A percentile compares a stretch with the other conserved stretches of the same genome.
These are phyloP conservation scores for Hericium coralloides DNA, from an alignment of 768 basidiomycete genomes.

Conservation along the genomic window DNA sequence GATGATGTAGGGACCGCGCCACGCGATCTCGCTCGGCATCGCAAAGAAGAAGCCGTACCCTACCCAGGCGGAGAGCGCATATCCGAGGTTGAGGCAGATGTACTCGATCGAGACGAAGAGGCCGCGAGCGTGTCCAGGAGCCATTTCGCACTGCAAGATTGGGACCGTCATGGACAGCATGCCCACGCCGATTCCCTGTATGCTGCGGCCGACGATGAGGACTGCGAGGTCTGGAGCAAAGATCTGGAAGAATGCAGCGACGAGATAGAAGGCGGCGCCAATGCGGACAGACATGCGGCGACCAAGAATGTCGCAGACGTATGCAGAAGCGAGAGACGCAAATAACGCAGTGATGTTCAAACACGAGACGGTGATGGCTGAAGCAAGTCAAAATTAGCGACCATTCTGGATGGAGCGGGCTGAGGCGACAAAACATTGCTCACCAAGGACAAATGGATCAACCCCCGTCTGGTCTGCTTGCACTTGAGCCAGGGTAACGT, in stretches of 20 bases:
- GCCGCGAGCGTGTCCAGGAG: constrained; percentile 30
- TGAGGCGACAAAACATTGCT: background rate
- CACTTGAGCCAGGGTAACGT: constrained; percentile 36
- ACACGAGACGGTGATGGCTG: constrained; percentile 42
- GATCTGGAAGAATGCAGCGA: constrained; percentile 42
- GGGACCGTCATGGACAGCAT: constrained; percentile 23
- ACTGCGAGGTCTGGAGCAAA: constrained; percentile 41
- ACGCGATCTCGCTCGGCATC: constrained; percentile 37
- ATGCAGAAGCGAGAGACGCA: constrained; percentile 36
- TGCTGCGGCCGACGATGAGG: constrained; percentile 55
- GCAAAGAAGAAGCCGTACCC: constrained; percentile 42
- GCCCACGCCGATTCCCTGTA: constrained; percentile 73
- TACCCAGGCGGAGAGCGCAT: constrained; percentile 40
- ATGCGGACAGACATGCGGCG: constrained; percentile 42
- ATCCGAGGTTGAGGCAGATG: constrained; percentile 41
- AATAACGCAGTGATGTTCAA: constrained; percentile 42
- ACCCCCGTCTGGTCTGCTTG: constrained; percentile 35
- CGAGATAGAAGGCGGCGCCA: constrained; percentile 38
- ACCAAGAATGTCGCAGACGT: constrained; percentile 41
- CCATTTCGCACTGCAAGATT: constrained; percentile 14
- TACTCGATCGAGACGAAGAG: constrained; percentile 47
- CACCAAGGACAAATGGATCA: constrained; percentile 37
- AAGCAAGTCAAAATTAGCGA: background rate
- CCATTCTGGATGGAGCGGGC: background rate
- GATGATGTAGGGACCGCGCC: constrained; percentile 48